phyloP scores from a whole-genome alignment of 2,329 filamentous ascomycete genomes.

The Hypoxylon sp. region DNA sequence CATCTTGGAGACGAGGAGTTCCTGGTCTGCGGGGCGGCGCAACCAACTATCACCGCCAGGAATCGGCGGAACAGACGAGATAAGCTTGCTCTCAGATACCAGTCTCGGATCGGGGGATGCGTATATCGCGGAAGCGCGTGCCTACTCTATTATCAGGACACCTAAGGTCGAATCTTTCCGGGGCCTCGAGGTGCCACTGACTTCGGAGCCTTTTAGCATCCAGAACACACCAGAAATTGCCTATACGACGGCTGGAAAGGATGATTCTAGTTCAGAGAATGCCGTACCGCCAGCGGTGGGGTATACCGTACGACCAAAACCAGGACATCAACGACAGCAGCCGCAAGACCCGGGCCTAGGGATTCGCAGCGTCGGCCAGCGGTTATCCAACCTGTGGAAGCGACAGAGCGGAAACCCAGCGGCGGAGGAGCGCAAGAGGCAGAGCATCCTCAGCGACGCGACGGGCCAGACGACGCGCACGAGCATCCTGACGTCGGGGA shows the following conservation, averaged over 20 bases:
- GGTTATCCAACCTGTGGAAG: conserved; percentile 43
- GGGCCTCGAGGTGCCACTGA: conserved; percentile 36
- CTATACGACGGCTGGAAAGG: conserved; percentile 35
- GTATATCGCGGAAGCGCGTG: conserved; percentile 33
- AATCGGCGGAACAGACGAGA: conserved; percentile 29
- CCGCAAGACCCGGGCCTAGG: conserved; percentile 26
- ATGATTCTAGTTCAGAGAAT: conserved; percentile 38
- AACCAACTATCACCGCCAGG: conserved; percentile 16
- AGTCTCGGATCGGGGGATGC: conserved; percentile 39
- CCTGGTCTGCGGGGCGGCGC: conserved; percentile 31
- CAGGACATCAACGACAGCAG: conserved; percentile 13
- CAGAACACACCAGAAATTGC: conserved; percentile 45
- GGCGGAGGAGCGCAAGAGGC: conserved; percentile 32
- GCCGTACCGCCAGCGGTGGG: conserved; percentile 31
- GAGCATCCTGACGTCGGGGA: conserved; percentile 43
- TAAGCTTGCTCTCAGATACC: conserved; percentile 43
- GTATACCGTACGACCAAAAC: conserved; percentile 26
- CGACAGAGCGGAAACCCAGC: conserved; percentile 29
- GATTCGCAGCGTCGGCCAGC: conserved; percentile 33
- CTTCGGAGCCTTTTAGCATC: conserved; percentile 43
- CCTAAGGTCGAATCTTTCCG: conserved; percentile 18
- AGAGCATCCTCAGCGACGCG: conserved; percentile 39
- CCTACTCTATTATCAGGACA: conserved; percentile 21
- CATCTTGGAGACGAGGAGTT: conserved; percentile 26
- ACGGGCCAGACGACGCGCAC: conserved; percentile 42